These are phyloP conservation scores for Miamiensis avidus DNA, from an alignment of 169 alveolate genomes.

Conservation along the genomic window DNA sequence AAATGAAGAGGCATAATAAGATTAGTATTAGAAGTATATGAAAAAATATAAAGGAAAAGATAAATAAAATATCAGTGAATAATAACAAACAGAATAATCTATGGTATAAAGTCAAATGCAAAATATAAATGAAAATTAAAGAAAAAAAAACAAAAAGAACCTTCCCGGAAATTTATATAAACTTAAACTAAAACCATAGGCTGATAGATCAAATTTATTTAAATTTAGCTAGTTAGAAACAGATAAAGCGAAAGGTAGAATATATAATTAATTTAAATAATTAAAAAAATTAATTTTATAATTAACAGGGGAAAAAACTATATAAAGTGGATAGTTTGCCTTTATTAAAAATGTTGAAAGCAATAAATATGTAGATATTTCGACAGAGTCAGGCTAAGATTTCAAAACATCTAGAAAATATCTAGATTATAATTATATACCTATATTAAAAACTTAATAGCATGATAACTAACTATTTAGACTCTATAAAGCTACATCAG, in stretches of 20 bases:
- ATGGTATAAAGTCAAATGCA: background rate
- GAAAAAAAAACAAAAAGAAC: background rate
- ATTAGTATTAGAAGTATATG: too few relatives aligned
- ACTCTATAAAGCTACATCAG: conserved; percentile 21
- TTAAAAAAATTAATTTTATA: too few relatives aligned
- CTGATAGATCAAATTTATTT: conserved; percentile 11
- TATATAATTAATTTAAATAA: too few relatives aligned
- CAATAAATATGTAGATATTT: conserved; percentile 26
- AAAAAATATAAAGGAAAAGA: background rate
- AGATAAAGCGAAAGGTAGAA: background rate
- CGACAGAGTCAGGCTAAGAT: background rate
- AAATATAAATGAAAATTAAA: background rate
- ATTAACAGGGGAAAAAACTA: conserved; percentile 13
- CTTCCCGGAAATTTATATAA: conserved; percentile 9
- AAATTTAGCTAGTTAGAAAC: conserved; percentile 7
- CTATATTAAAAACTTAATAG: conserved; percentile 6
- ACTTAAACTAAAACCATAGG: background rate
- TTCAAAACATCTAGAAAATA: too few relatives aligned
- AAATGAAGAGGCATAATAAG: background rate
- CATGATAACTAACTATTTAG: conserved; percentile 30
- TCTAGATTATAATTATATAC: too few relatives aligned
- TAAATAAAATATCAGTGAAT: background rate
- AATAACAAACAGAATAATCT: background rate
- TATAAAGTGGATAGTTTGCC: conserved; percentile 28
- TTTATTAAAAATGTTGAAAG: conserved; percentile 1